Evolutionary conservation across 1,284 basidiomycete species (phyloP), one percentile per base, ranked within the genome.

Genomic region (Trichosporon inkin): DNA sequence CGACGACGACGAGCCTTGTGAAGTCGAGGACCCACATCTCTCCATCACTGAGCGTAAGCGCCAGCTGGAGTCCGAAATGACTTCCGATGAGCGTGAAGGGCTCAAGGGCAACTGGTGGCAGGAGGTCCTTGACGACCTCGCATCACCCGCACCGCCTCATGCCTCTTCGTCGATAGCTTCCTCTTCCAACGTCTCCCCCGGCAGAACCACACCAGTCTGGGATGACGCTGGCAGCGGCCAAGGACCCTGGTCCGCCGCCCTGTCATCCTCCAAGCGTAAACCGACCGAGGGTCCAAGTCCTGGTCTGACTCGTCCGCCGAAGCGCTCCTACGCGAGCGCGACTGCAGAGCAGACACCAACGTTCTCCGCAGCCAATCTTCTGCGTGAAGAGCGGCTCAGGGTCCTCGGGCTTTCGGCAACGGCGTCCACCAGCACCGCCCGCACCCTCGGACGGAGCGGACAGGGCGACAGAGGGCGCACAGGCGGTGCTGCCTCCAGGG

Each of bases 61-160:
- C 32, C 69, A 75, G 57, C 71, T 75, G 66, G 74, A 75, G 39
- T 60, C 61, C 7, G 73, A 74, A 40, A 72, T 73, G 73, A 60
- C 65, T n/a, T 67, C 70, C 2, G 65, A 67, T 11, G 75, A 75
- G 61, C 64, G 56, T 41, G 62, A 67, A 10, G 64, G 55, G 3
- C 60, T 75, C 8, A 53, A 71, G 53, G 69, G 68, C 8, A 52
- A 55, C 14, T 68, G 70, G 28, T 75, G 72, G 73, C 58, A 73
- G 41, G 68, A 74, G 6, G 71, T 60, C 39, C 17, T 60, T 8
- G 20, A 55, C 17, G 39, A 44, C 36, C 32, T 32, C 28, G 3
- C 6, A 44, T 39, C 16, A 6, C 17, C 13, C n/a, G 52, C 28
- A 8, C 4, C 28, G 28, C 28, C 28, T 32, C 28, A 32, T 4